Conservation (phyloP, 306 rosid species). For the Cicer pinnatifidum region DNA sequence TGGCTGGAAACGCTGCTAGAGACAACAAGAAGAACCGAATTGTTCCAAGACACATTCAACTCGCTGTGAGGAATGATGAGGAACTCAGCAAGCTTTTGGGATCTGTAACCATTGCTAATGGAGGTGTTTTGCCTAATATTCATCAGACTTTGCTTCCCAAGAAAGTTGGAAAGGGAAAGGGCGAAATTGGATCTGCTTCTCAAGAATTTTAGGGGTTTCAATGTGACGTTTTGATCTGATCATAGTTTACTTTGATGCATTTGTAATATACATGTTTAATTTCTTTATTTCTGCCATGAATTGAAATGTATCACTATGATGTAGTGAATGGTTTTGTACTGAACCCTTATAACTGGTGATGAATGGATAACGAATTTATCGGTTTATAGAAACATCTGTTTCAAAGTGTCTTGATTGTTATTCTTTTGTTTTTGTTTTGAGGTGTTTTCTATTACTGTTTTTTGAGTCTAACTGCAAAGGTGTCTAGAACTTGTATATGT, state of each 20-base stretch:
- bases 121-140: slow-evolving; percentile 76
- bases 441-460: no score
- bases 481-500: no score
- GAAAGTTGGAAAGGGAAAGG: slow-evolving; percentile 78
- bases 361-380: background rate
- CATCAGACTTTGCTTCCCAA: slow-evolving; percentile 74
- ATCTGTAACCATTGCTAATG: slow-evolving; percentile 75
- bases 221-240: background rate
- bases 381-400: no score
- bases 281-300: background rate
- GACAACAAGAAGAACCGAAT: slow-evolving; percentile 93
- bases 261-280: slow-evolving; percentile 50
- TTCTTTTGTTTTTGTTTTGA: no score
- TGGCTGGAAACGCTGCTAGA: slow-evolving; percentile 88
- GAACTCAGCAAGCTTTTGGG: slow-evolving; percentile 85
- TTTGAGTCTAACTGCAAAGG: no score
- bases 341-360: background rate
- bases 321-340: background rate
- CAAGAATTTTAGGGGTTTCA: slow-evolving; percentile 69
- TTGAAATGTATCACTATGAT: background rate
- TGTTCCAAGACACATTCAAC: slow-evolving; percentile 89
- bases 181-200: slow-evolving; percentile 83
- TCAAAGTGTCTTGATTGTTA: no score
- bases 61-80: slow-evolving; percentile 84
- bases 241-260: background rate